These are phyloP conservation scores for Pseudopyrenochaeta lycopersici DNA, from an alignment of 2,329 filamentous ascomycete species.

Conservation along the genomic window DNA sequence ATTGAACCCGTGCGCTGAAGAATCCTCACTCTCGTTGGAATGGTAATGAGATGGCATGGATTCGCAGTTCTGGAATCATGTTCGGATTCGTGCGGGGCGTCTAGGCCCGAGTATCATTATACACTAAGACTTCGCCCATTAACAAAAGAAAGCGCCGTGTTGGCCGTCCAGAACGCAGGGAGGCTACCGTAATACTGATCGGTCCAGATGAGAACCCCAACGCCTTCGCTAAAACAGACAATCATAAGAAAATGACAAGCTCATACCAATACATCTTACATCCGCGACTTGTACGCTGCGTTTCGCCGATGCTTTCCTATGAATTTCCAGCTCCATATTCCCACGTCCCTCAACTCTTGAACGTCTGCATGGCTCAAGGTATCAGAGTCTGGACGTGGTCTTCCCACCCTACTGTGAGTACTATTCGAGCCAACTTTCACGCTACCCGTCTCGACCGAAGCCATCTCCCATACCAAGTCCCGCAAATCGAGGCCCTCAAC, in stretches of 20 bases:
- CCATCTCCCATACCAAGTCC: constrained; percentile 34
- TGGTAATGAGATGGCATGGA: neutral
- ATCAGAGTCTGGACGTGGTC: constrained; percentile 44
- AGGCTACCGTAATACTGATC: constrained; percentile 4
- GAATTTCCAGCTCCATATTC: constrained; percentile 32
- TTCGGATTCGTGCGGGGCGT: neutral
- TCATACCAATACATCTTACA: constrained; percentile 6
- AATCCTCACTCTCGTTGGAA: neutral
- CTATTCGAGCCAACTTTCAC: constrained; percentile 18
- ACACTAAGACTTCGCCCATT: constrained; percentile 7
- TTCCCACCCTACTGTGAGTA: constrained; percentile 24
- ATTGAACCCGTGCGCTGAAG: neutral
- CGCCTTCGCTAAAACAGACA: constrained; percentile 26
- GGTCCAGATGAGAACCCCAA: constrained; percentile 9
- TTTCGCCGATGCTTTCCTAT: constrained; percentile 30
- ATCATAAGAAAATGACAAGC: constrained; percentile 1
- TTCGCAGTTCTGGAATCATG: neutral
- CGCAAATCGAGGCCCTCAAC: constrained; percentile 36
- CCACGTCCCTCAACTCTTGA: constrained; percentile 18
- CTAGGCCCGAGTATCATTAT: constrained; percentile 2
- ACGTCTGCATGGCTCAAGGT: constrained; percentile 32
- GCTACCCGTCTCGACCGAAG: constrained; percentile 20
- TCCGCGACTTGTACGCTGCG: constrained; percentile 12
- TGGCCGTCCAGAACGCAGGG: constrained; percentile 21
- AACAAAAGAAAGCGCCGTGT: constrained; percentile 3